phyloP scores from a whole-genome alignment of 83 land plant species.

The Thuja plicata region DNA sequence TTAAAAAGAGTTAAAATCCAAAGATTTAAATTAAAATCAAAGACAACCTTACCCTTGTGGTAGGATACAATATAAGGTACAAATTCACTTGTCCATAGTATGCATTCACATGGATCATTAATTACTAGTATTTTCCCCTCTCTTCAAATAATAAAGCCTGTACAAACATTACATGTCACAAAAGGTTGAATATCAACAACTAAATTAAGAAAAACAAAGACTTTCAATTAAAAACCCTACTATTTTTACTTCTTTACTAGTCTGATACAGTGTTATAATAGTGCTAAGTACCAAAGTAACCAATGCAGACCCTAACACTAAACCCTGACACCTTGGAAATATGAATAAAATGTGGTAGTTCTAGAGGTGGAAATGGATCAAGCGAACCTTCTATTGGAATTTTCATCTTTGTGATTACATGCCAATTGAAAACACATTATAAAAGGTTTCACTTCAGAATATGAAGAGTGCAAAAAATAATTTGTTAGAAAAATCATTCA shows the following conservation, averaged over 20 bases:
- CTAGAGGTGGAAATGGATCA: constrained; percentile 81
- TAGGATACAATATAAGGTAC: constrained; percentile 82
- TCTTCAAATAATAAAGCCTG: constrained; percentile 72
- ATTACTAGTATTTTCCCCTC: constrained; percentile 54
- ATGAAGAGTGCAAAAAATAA: too few relatives aligned
- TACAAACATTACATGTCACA: background rate
- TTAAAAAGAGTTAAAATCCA: background rate
- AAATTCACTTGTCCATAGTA: constrained; percentile 80
- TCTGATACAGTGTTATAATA: too few relatives aligned
- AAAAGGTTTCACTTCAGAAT: too few relatives aligned
- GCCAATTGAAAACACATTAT: too few relatives aligned
- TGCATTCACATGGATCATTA: constrained; percentile 80
- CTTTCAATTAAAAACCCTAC: too few relatives aligned
- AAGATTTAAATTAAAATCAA: background rate
- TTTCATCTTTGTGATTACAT: constrained; percentile 84
- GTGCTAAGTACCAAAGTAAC: too few relatives aligned
- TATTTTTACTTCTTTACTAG: too few relatives aligned
- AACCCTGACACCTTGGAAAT: too few relatives aligned
- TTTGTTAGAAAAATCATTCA: too few relatives aligned
- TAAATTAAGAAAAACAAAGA: background rate
- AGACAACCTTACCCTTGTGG: constrained; percentile 56
- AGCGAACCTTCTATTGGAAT: constrained; percentile 49
- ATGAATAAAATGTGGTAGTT: constrained; percentile 88
- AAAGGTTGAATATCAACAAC: background rate
- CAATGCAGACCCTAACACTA: too few relatives aligned